phyloP scores from a whole-genome alignment of 2,329 filamentous ascomycete species.

The Zymoseptoria crescenta region DNA sequence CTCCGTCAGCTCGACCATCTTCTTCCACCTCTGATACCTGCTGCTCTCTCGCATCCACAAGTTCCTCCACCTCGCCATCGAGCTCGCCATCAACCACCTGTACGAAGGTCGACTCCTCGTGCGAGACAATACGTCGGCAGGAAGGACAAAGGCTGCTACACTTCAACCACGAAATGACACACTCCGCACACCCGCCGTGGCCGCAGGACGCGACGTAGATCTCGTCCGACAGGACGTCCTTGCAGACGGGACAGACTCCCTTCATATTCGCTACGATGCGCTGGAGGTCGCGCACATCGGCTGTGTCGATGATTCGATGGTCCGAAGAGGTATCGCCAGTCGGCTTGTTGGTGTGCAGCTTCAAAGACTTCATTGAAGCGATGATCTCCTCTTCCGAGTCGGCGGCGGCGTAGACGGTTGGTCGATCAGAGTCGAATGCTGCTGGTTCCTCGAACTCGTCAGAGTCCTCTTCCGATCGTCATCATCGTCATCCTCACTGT shows the following conservation, averaged over 20 bases:
- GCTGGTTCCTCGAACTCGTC: no score
- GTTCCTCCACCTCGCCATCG: no score
- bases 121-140: background rate
- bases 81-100: background rate
- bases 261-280: background rate
- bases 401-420: no score
- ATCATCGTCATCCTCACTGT: no score
- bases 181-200: background rate
- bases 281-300: background rate
- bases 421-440: no score
- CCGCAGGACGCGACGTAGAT: background rate
- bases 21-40: background rate
- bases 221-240: background rate
- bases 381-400: background rate
- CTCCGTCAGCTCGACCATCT: no score
- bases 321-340: background rate
- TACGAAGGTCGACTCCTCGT: background rate
- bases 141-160: background rate
- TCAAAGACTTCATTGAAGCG: background rate
- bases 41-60: background rate
- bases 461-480: no score
- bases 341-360: background rate
- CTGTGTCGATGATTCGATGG: background rate
- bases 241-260: background rate
- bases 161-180: background rate